A percentile compares a stretch with the other conserved stretches of the same genome.
phyloP scores from a whole-genome alignment of 805 yeast genomes.

The Saturnispora saitoi region DNA sequence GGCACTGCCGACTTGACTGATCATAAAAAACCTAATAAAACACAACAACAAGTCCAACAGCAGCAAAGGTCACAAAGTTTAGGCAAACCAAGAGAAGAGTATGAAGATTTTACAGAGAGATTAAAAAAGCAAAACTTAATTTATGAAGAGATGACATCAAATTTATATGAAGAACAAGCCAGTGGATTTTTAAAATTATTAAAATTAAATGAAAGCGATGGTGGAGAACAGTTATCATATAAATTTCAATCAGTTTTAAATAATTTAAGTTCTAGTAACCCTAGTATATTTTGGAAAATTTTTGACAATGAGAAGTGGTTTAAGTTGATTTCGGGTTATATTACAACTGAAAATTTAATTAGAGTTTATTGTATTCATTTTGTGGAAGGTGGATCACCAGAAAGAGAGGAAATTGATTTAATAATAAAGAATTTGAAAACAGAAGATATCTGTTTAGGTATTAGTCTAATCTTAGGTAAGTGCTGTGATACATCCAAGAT shows the following conservation, averaged over 20 bases:
- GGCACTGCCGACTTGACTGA: background rate
- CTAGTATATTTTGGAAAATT: conserved; percentile 18
- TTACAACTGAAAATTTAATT: conserved; percentile 24
- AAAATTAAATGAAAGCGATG: background rate
- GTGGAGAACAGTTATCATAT: conserved; percentile 10
- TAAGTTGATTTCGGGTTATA: conserved; percentile 11
- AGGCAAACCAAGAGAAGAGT: conserved; percentile 8
- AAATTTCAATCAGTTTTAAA: conserved; percentile 21
- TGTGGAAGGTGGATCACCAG: conserved; percentile 6
- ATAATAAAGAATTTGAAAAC: conserved; percentile 14
- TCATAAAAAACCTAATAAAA: conserved; percentile 10
- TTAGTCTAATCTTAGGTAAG: conserved; percentile 16
- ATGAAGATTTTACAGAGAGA: conserved; percentile 18
- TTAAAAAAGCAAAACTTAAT: conserved; percentile 17
- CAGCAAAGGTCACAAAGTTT: conserved; percentile 1
- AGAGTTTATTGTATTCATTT: conserved; percentile 20
- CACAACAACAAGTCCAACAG: conserved; percentile 5
- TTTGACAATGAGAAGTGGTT: conserved; percentile 15
- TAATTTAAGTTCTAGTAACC: conserved; percentile 18
- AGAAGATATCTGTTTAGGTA: conserved; percentile 21
- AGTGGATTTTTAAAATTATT: conserved; percentile 16
- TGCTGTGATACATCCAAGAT: conserved; percentile 23
- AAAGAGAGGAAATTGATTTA: conserved; percentile 4
- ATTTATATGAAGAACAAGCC: conserved; percentile 15
- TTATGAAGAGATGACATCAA: conserved; percentile 21